These are phyloP conservation scores for Rhodomyrtus tomentosa DNA, from an alignment of 345 rosid genomes.

Conservation along the genomic window DNA sequence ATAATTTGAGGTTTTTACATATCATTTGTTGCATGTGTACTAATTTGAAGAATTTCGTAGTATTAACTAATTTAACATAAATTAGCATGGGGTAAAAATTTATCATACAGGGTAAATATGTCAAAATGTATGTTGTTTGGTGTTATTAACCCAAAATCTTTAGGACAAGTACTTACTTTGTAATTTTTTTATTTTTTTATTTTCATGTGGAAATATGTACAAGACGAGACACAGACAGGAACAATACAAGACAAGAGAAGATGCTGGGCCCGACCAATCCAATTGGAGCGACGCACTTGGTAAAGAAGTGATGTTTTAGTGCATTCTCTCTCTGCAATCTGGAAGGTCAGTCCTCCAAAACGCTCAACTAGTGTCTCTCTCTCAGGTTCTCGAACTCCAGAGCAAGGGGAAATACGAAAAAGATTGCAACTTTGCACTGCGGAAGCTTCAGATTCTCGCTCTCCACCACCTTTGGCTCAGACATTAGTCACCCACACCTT, in stretches of 20 bases:
- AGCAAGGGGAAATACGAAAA: neutral
- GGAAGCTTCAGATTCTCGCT: neutral
- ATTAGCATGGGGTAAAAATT: no score
- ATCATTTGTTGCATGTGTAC: no score
- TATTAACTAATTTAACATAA: no score
- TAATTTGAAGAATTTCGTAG: no score
- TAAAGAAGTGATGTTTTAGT: neutral
- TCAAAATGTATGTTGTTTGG: no score
- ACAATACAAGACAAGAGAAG: neutral
- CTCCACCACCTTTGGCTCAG: neutral
- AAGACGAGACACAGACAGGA: no score
- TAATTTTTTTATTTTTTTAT: no score
- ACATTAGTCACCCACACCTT: neutral
- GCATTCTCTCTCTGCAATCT: neutral
- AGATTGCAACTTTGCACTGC: neutral
- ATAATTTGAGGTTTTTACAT: no score
- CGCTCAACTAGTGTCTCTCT: neutral
- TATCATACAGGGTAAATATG: no score
- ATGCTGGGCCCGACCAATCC: slow-evolving; percentile 10
- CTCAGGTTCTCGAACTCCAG: neutral
- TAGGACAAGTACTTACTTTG: no score
- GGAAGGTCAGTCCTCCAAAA: neutral
- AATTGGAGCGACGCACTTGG: neutral
- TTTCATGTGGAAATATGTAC: neutral
- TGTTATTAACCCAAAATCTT: neutral